phyloP scores from a whole-genome alignment of 139 green algal species.

The Tetratostichococcus sp. region DNA sequence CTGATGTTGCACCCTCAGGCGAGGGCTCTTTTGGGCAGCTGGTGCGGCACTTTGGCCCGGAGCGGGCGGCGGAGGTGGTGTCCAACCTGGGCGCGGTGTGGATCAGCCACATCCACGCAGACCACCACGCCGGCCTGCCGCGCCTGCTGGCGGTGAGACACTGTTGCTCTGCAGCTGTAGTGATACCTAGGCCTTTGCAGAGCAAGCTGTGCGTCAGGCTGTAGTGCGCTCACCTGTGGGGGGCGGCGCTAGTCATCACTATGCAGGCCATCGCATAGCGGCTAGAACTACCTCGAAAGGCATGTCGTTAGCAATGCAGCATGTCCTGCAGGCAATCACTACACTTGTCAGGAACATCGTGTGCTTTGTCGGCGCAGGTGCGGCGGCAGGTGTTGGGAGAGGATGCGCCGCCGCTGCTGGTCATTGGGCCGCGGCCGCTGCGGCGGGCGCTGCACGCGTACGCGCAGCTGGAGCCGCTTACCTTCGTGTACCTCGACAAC shows the following conservation, averaged over 20 bases:
- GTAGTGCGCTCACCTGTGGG: no score
- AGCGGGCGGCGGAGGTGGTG: conserved; percentile 18
- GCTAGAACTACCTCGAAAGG: no score
- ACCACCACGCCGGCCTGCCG: conserved; percentile 92
- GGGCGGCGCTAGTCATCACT: no score
- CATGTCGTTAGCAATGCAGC: no score
- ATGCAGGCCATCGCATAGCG: no score
- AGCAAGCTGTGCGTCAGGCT: no score
- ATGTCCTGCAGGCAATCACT: no score
- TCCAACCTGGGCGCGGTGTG: conserved; percentile 56
- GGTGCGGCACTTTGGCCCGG: conserved; percentile 54
- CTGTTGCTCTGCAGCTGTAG: no score
- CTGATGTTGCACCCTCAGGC: conserved; percentile 15
- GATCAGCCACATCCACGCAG: conserved; percentile 96
- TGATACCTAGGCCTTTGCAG: no score
- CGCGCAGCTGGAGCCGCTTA: conserved; percentile 51
- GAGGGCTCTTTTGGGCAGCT: conserved; percentile 90
- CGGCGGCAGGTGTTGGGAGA: conserved; percentile 40
- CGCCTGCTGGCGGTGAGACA: conserved; percentile 34
- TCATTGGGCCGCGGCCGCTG: conserved; percentile 80
- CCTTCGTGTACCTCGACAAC: conserved; percentile 64
- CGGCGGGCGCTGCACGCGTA: conserved; percentile 63
- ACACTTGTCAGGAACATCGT: no score
- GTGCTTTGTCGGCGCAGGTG: no score
- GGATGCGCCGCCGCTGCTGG: conserved; percentile 50